Evolutionary conservation across 2,329 filamentous ascomycete genomes (phyloP).

Genomic region (Arthrobotrys megalospora): DNA sequence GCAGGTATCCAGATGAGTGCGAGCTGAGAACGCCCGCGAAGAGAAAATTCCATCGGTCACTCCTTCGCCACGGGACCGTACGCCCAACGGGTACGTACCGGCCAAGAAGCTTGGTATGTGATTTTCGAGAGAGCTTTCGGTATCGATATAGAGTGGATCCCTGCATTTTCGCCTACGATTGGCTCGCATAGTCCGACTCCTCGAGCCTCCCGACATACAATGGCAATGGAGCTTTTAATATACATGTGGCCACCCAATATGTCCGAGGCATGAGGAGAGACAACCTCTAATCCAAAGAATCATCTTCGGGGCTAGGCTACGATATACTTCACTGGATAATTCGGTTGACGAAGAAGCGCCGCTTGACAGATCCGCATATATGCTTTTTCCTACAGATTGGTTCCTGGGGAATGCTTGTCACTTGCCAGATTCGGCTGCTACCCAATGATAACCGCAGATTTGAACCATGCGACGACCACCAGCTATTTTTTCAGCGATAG

Average conservation of each 20-base stretch:
- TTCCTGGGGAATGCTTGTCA: constrained; percentile 45
- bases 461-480: constrained; percentile 31
- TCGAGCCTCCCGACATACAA: background rate
- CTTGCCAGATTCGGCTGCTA: constrained; percentile 52
- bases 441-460: constrained; percentile 58
- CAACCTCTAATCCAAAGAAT: constrained; percentile 39
- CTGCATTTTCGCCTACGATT: constrained; percentile 31
- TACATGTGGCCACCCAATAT: constrained; percentile 48
- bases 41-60: constrained; percentile 6
- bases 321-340: constrained; percentile 33
- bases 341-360: constrained; percentile 28
- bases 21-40: constrained; percentile 3
- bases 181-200: constrained; percentile 14
- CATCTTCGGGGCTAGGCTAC: constrained; percentile 44
- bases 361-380: constrained; percentile 24
- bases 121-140: background rate
- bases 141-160: constrained; percentile 43
- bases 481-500: constrained; percentile 6
- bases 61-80: constrained; percentile 24
- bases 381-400: constrained; percentile 17
- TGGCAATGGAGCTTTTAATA: background rate
- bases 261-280: constrained; percentile 54
- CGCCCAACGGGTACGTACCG: constrained; percentile 9
- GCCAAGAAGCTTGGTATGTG: constrained; percentile 9
- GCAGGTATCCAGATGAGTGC: background rate